Evolutionary conservation across 2,329 filamentous ascomycete species (phyloP), one percentile per base, ranked within the genome.

Genomic region (Cercospora canescens): DNA sequence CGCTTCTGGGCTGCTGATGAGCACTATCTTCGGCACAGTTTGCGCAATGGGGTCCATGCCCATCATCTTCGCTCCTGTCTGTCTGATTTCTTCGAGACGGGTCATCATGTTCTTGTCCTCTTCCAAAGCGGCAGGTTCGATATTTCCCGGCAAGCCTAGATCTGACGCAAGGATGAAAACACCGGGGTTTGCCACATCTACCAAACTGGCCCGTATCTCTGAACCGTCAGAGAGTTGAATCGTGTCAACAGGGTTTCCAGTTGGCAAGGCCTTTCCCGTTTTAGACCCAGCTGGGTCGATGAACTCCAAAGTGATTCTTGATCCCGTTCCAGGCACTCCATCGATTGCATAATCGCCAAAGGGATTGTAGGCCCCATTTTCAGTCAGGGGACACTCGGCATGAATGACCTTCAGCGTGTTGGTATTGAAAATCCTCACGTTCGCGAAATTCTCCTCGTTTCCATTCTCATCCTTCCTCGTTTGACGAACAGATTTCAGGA

Each of bases 381-480:
- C 81, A 0, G 78, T 82, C 2, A 89, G 81, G 0, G 80, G 78
- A 69, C 91, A 91, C 0, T 80, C 84, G 1, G 86, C 83, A 48
- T 84, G 77, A 64, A 91, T 86, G 28, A 88, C 76, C 73, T 91
- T 91, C 18, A 79, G 79, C 0, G 90, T 93, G 71, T 93, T 93
- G 1, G 89, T 92, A 75, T 93, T 93, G 72, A 85, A 82, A 39
- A 92, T 87, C 62, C 85, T 81, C 12, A 92, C 84, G 0, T 80
- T 85, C 1, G 81, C 79, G 64, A 63, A 57, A 35, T 57, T 41
- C 32, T 69, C 62, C n/a, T 37, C 28, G 14, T 62, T 55, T 21
- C 41, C 58, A 12, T 37, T 59, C 24, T 76, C 75, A 9, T 73
- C 73, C 18, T 54, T 24, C 21, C 76, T 74, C 2, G 70, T 76